A percentile compares a stretch with the other conserved stretches of the same genome.
These are phyloP conservation scores for Phytopythium oedochilum DNA, from an alignment of 352 stramenopile genomes.

Conservation along the genomic window DNA sequence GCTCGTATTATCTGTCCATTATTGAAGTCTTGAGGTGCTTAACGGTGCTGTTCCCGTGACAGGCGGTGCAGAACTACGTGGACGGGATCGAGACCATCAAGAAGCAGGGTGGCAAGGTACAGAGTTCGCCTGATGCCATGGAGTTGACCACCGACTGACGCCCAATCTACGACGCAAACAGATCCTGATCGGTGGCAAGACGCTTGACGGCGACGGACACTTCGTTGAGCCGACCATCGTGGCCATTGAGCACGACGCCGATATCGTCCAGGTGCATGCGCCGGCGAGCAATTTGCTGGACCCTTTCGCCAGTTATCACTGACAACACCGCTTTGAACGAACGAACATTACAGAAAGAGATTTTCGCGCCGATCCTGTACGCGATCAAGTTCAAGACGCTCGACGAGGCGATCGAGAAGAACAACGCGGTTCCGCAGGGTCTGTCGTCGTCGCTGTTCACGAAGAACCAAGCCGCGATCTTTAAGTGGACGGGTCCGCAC, in stretches of 20 bases:
- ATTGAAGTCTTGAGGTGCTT: no score
- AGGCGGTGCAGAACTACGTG: conserved; percentile 86
- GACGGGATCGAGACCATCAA: conserved; percentile 84
- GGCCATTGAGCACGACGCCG: conserved; percentile 71
- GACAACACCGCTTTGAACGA: not conserved
- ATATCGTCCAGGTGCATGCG: conserved; percentile 61
- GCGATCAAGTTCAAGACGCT: conserved; percentile 88
- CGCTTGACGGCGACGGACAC: conserved; percentile 71
- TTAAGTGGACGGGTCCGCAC: conserved; percentile 88
- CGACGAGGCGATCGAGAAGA: conserved; percentile 89
- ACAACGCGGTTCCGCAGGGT: conserved; percentile 91
- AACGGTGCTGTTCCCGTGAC: not conserved
- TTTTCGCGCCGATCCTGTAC: conserved; percentile 91
- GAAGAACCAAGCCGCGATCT: conserved; percentile 89
- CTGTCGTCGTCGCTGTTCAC: conserved; percentile 91
- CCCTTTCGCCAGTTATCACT: not conserved
- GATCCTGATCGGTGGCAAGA: conserved; percentile 86
- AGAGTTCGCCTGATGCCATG: no score
- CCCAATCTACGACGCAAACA: conserved; percentile 8
- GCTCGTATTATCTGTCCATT: no score
- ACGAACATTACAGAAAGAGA: conserved; percentile 61
- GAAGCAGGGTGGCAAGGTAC: conserved; percentile 80
- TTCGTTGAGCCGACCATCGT: conserved; percentile 92
- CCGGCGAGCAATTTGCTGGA: not conserved
- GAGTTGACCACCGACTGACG: no score